Percentiles rank a stretch among this genome's conserved stretches.
Evolutionary conservation across 1,139 yeast genomes (phyloP).

Genomic region (Pneumocystis carinii): DNA sequence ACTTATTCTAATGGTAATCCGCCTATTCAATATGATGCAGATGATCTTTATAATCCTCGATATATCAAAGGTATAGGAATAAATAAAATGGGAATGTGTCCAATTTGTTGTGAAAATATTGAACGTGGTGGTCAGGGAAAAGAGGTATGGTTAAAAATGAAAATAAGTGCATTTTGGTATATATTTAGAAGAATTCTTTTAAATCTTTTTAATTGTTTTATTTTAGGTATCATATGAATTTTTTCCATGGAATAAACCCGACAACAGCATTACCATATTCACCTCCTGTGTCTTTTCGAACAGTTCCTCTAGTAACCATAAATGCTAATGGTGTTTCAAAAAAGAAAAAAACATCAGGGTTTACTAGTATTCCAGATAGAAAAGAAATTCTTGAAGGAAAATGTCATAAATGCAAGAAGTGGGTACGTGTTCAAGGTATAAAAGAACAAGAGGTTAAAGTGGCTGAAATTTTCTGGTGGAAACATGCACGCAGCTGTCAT

Average conservation of each 20-base stretch:
- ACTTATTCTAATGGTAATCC: not conserved
- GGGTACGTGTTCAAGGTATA: slow-evolving; percentile 12
- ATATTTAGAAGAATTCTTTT: not conserved
- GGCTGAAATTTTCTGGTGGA: slow-evolving; percentile 15
- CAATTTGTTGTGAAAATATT: slow-evolving; percentile 3
- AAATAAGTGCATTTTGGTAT: slow-evolving; percentile 10
- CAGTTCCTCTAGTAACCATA: not conserved
- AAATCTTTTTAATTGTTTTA: slow-evolving; percentile 6
- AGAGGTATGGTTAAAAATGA: slow-evolving; percentile 5
- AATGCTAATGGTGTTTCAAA: slow-evolving; percentile 1
- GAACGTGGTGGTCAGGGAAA: not conserved
- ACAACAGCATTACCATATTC: slow-evolving; percentile 11
- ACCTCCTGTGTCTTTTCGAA: slow-evolving; percentile 12
- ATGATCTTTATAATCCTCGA: slow-evolving; percentile 6
- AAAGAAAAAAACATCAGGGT: slow-evolving; percentile 1
- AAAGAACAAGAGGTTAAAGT: slow-evolving; percentile 11
- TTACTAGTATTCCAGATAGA: slow-evolving; percentile 9
- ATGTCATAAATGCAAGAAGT: slow-evolving; percentile 12
- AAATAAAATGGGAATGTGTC: slow-evolving; percentile 5
- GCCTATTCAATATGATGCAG: not conserved
- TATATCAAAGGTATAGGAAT: slow-evolving; percentile 5
- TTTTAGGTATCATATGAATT: slow-evolving; percentile 14
- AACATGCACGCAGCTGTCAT: slow-evolving; percentile 13
- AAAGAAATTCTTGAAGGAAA: slow-evolving; percentile 10
- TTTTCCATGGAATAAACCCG: slow-evolving; percentile 13